phyloP scores from a whole-genome alignment of 495 filamentous ascomycete species.

The Tuber borchii region DNA sequence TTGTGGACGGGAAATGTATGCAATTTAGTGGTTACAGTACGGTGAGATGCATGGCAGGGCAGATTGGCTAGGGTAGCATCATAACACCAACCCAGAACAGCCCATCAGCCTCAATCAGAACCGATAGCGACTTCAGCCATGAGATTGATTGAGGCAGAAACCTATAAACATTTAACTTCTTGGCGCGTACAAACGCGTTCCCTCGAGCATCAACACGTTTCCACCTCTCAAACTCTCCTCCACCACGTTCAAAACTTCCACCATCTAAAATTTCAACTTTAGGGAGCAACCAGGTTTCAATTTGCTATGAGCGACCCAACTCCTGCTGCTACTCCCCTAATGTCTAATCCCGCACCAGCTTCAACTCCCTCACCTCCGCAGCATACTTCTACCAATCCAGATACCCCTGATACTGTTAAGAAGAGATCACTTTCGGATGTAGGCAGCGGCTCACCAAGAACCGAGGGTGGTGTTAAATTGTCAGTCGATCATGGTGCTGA shows the following conservation, averaged over 20 bases:
- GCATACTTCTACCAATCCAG: not conserved
- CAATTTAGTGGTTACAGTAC: not conserved
- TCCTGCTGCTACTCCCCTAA: not conserved
- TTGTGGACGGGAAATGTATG: not conserved
- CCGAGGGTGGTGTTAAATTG: not conserved
- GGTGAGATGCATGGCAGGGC: not conserved
- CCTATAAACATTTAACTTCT: not conserved
- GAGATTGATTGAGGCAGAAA: not conserved
- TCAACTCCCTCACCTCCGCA: not conserved
- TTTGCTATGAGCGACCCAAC: not conserved
- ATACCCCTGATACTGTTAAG: not conserved
- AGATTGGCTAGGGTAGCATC: not conserved
- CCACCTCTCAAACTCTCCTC: not conserved
- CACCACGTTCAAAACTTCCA: not conserved
- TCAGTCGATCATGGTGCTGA: slow-evolving; percentile 9
- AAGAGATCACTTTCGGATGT: not conserved
- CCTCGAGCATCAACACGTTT: not conserved
- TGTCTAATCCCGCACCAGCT: not conserved
- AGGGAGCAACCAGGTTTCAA: not conserved
- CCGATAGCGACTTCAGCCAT: not conserved
- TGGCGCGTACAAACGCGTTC: not conserved
- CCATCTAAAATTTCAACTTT: not conserved
- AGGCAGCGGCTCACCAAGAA: not conserved
- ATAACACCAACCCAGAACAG: not conserved
- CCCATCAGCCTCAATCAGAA: not conserved